These are phyloP conservation scores for Teratosphaeria viscida DNA, from an alignment of 2,329 filamentous ascomycete genomes.

Conservation along the genomic window DNA sequence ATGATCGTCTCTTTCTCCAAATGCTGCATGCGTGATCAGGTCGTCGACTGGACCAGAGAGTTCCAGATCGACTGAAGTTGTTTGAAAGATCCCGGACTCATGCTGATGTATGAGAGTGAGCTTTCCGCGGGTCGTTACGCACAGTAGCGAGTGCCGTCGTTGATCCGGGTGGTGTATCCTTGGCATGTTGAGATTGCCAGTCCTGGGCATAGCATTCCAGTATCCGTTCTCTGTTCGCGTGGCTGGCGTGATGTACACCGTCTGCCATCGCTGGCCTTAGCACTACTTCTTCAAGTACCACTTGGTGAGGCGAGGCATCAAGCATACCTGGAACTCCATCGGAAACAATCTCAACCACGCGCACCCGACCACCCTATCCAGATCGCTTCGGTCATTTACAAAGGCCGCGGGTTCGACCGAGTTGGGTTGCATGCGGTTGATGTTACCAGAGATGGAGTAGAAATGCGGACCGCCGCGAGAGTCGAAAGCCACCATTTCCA, in stretches of 20 bases:
- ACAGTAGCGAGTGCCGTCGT: conserved; percentile 63
- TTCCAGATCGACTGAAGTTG: conserved; percentile 53
- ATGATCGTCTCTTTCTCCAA: conserved; percentile 46
- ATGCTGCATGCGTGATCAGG: conserved; percentile 66
- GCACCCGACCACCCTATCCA: conserved; percentile 68
- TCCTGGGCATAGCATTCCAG: conserved; percentile 47
- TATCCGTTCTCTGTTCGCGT: conserved; percentile 43
- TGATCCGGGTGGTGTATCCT: conserved; percentile 65
- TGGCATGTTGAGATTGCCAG: conserved; percentile 46
- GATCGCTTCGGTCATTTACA: conserved; percentile 36
- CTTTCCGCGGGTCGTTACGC: conserved; percentile 62
- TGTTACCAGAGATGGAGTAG: conserved; percentile 56
- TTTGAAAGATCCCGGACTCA: conserved; percentile 59
- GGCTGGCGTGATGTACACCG: conserved; percentile 26
- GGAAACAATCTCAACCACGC: conserved; percentile 59
- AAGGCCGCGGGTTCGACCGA: conserved; percentile 28
- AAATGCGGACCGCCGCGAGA: conserved; percentile 67
- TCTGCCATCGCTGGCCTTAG: conserved; percentile 10
- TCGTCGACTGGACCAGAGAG: conserved; percentile 39
- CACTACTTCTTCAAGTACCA: neutral
- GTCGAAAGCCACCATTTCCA: conserved; percentile 77
- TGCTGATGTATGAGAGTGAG: conserved; percentile 71
- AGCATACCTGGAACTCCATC: conserved; percentile 20
- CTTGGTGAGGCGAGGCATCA: neutral
- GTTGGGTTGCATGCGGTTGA: conserved; percentile 60